Base-by-base conservation (phyloP, 2,329 filamentous ascomycete genomes). In the Fusarium keratoplasticum region DNA sequence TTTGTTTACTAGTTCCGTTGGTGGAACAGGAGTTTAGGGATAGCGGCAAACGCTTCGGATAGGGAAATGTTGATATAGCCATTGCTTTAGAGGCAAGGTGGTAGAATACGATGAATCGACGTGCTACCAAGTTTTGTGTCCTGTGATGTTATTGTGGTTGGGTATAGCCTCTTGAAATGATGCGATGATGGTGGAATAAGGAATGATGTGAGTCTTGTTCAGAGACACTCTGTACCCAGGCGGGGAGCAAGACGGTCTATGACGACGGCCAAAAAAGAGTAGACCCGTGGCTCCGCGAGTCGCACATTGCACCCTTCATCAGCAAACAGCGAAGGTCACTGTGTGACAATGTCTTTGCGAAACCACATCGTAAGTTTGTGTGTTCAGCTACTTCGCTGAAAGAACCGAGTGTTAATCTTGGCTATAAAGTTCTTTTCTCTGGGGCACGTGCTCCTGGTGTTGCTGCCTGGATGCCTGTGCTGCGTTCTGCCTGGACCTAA, bases 11-110 rank as follows among this genome's bases (percentile, higher is more conserved):
- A 67, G 68, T 75, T 72, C 72, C 67, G 64, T 67, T 68, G 40
- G 25, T 61, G 71, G 66, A 67, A 69, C 61, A 69, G 74, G 40
- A 44, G 40, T 44, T 78, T 69, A 31, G 62, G 73, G 75, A 75
- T 73, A 78, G 64, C 58, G 72, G 67, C 18, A 59, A 61, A 60
- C 58, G 65, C 62, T 57, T 57, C 38, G 65, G 57, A 65, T 69
- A 64, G 64, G 64, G 55, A 52, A 31, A 54, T 54, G 27, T 72
- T 58, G 47, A 35, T 14, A 54, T 18, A 61, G 35, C 50, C 20
- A 38, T 55, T 59, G 57, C 35, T 68, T 69, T 44, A 47, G 59
- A 16, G 27, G 38, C 42, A 58, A 61, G 33, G 62, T 76, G 66
- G 67, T 59, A 72, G 22, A 54, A 71, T 44, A 65, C 64, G 63